These are phyloP conservation scores for Sicyos edulis DNA, from an alignment of 306 rosid genomes.

Conservation along the genomic window DNA sequence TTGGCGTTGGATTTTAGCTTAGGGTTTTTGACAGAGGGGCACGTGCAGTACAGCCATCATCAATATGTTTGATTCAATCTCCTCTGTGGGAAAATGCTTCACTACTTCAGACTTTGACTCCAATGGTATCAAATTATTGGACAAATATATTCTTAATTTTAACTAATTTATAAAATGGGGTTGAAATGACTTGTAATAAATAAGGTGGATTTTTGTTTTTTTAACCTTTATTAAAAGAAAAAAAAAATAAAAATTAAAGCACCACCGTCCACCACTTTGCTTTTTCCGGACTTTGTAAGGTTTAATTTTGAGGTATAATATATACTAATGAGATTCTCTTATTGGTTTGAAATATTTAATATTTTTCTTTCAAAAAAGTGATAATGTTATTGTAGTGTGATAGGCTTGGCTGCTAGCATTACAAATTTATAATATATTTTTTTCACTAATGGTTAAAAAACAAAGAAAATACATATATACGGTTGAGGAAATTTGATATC, in stretches of 20 bases:
- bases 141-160: no score
- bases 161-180: no score
- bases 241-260: neutral
- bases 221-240: neutral
- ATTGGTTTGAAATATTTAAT: neutral
- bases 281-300: neutral
- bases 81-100: neutral
- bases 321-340: neutral
- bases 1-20: conserved; percentile 11
- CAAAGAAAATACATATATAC: no score
- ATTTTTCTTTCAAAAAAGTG: neutral
- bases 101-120: neutral
- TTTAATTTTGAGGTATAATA: neutral
- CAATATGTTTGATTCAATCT: neutral
- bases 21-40: conserved; percentile 10
- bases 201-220: neutral
- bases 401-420: neutral
- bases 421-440: neutral
- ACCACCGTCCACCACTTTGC: conserved; percentile 17
- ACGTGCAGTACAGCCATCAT: conserved; percentile 2
- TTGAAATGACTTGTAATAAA: neutral
- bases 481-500: no score
- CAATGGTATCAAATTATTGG: neutral
- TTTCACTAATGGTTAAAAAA: no score
- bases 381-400: neutral